These are phyloP conservation scores for Trichoderma reesei DNA, from an alignment of 495 filamentous ascomycete species.

Conservation along the genomic window DNA sequence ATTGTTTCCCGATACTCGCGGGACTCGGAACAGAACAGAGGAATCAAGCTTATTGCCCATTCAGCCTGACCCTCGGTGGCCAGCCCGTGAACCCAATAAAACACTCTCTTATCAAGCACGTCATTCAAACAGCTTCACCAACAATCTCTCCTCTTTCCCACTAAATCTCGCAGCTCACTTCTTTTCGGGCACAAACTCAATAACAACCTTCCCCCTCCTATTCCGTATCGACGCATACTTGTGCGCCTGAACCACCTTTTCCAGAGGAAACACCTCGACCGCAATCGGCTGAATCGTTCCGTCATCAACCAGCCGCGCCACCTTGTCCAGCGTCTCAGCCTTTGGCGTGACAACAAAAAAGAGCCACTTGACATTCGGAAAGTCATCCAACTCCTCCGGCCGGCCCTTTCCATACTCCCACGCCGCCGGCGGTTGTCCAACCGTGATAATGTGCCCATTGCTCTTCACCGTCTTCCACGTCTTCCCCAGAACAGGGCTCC, in stretches of 20 bases:
- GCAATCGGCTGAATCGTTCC: conserved; percentile 33
- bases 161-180: neutral
- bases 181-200: conserved; percentile 13
- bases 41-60: neutral
- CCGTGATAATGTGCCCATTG: conserved; percentile 38
- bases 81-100: no score
- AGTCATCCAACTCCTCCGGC: conserved; percentile 21
- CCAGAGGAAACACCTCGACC: conserved; percentile 41
- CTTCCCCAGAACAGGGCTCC: conserved; percentile 34
- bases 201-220: conserved; percentile 15
- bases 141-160: neutral
- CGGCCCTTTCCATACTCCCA: conserved; percentile 16
- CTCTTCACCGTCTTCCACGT: conserved; percentile 38
- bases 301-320: conserved; percentile 38
- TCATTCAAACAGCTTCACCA: neutral
- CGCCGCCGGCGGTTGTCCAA: conserved; percentile 35
- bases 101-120: neutral
- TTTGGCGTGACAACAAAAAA: conserved; percentile 43
- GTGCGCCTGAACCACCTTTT: conserved; percentile 37
- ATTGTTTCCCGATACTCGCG: no score
- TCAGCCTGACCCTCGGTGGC: neutral
- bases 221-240: conserved; percentile 15
- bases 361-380: conserved; percentile 25
- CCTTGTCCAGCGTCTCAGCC: conserved; percentile 32
- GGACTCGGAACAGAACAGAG: neutral